Conservation (phyloP, 73 alveolate species). For the Paramecium sexaurelia region DNA sequence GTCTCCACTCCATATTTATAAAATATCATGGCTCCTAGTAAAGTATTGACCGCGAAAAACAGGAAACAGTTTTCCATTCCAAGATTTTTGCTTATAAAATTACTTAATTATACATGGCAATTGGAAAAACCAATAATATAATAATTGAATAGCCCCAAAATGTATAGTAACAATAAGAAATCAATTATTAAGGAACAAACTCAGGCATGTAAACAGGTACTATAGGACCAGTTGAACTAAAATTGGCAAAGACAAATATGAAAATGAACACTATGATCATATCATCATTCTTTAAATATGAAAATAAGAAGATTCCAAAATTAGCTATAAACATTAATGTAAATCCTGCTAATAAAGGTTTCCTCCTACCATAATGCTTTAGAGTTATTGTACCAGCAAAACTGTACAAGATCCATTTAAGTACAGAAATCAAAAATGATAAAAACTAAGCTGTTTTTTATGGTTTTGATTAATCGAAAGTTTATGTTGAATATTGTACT, state of each 20-base stretch:
- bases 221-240: too few species aligned
- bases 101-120: neutral
- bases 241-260: too few species aligned
- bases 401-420: slow-evolving; percentile 1
- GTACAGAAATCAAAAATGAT: slow-evolving; percentile 7
- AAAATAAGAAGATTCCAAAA: neutral
- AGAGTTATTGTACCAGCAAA: slow-evolving; percentile 18
- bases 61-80: neutral
- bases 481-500: slow-evolving; percentile 24
- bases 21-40: neutral
- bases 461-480: neutral
- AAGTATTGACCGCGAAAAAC: neutral
- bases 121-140: slow-evolving; percentile 30
- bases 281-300: neutral
- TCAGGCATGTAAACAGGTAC: slow-evolving; percentile 48
- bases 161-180: slow-evolving; percentile 30
- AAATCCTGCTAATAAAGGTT: slow-evolving; percentile 21
- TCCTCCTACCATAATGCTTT: slow-evolving; percentile 28
- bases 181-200: neutral
- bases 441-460: neutral
- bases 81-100: neutral
- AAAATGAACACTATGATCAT: neutral
- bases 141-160: slow-evolving; percentile 32
- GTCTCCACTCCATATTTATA: neutral
- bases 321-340: slow-evolving; percentile 1